Evolutionary conservation across 495 filamentous ascomycete genomes (phyloP), one percentile per base, ranked within the genome.

Genomic region (Penicillium mononematosum): DNA sequence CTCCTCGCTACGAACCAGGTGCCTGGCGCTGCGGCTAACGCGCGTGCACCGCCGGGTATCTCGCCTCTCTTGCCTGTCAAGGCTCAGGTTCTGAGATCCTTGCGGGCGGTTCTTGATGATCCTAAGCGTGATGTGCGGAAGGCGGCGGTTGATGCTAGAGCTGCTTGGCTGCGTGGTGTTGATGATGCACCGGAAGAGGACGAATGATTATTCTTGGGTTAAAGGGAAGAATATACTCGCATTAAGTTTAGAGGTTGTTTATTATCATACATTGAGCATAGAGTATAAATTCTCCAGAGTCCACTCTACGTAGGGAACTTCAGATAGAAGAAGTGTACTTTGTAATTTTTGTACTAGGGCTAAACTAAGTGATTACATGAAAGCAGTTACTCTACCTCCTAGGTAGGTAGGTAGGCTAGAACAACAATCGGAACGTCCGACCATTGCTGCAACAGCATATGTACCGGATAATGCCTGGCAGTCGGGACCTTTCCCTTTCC

Each of bases 131-230:
- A 76, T 61, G 87, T 91, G 5, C 78, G 88, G 32, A 83, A 83
- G 63, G 83, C 84, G 45, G 87, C 85, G 25, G 87, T 91, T 29
- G 82, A 83, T 75, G 87, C 85, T 68, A 62, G 87, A 34, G 77
- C 72, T n/a, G 82, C 73, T 43, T 91, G 88, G 88, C 70, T 86
- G 41, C 69, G 77, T 43, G 64, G 68, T 34, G 79, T 80, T 19
- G 74, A 88, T 68, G 87, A 86, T 75, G 85, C 85, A 19, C 79
- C 77, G 4, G 83, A 79, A 27, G 79, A 83, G 20, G 81, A 85
- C 1, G 78, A 81, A 32, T 77, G 66, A 63, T 56, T 58, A 4
- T 34, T 32, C 12, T 20, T 22, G 38, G 50, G 38, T 52, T 29
- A 12, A 38, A 43, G 22, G 17, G 19, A 41, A 31, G 25, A 20